Conservation (phyloP, 495 filamentous ascomycete genomes). For the Xylona heveae region DNA sequence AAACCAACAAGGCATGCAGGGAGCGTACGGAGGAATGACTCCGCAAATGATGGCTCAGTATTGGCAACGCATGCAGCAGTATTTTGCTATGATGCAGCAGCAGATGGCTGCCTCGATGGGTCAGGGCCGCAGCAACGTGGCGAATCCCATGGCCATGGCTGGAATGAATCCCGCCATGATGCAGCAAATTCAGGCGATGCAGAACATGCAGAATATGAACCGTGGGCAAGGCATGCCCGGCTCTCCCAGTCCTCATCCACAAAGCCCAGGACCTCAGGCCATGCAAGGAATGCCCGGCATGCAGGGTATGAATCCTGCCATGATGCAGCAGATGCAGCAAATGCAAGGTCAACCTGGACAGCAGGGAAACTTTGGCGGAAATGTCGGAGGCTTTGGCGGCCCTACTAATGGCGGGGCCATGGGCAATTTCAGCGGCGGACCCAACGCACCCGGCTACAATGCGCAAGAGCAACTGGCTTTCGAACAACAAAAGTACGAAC, state of each 20-base stretch:
- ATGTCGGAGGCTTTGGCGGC: background rate
- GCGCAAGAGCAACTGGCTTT: slow-evolving; percentile 61
- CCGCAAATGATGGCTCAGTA: slow-evolving; percentile 97
- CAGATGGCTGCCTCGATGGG: slow-evolving; percentile 28
- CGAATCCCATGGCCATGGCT: slow-evolving; percentile 36
- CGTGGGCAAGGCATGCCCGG: slow-evolving; percentile 7
- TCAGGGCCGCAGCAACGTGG: slow-evolving; percentile 22
- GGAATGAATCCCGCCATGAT: slow-evolving; percentile 38
- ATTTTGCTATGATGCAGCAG: slow-evolving; percentile 87
- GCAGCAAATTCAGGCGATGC: slow-evolving; percentile 7
- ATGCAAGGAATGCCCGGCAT: slow-evolving; percentile 15
- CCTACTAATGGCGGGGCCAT: background rate
- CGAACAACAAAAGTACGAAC: slow-evolving; percentile 75
- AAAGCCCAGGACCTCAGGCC: slow-evolving; percentile 13
- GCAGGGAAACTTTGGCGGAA: slow-evolving; percentile 15
- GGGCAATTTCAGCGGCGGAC: slow-evolving; percentile 12
- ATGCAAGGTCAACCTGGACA: slow-evolving; percentile 39
- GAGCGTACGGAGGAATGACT: slow-evolving; percentile 37
- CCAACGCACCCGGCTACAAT: slow-evolving; percentile 35
- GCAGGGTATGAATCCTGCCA: slow-evolving; percentile 35
- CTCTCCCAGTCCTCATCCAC: slow-evolving; percentile 23
- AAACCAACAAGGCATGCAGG: slow-evolving; percentile 20
- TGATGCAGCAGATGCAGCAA: slow-evolving; percentile 74
- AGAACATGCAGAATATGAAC: slow-evolving; percentile 7
- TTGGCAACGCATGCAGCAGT: slow-evolving; percentile 93